These are phyloP conservation scores for Rhizoclosmatium sp. DNA, from an alignment of 192 early-diverging fungal species.

Conservation along the genomic window DNA sequence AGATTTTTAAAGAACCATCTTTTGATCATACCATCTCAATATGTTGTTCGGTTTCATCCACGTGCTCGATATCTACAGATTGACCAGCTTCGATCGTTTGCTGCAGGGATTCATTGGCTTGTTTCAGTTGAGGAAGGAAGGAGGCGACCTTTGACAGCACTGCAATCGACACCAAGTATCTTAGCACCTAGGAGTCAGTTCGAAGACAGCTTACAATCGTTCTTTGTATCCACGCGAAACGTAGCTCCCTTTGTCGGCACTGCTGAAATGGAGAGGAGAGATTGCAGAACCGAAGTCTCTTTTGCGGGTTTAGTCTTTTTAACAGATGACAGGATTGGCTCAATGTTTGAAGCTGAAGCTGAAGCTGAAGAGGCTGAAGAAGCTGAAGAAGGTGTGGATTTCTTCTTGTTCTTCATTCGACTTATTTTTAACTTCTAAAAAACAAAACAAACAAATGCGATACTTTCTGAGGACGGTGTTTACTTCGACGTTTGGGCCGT, in stretches of 20 bases:
- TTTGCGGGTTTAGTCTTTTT: too few relatives aligned
- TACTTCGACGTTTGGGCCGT: not conserved
- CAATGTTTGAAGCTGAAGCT: too few relatives aligned
- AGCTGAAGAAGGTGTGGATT: too few relatives aligned
- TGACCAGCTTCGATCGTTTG: not conserved
- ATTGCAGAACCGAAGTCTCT: conserved; percentile 4
- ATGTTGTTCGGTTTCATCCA: conserved; percentile 10
- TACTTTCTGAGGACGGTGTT: not conserved
- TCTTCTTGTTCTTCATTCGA: too few relatives aligned
- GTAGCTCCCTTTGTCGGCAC: not conserved
- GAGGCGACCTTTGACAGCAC: conserved; percentile 21
- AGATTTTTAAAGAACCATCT: not conserved
- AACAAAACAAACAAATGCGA: not conserved
- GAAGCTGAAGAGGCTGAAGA: too few relatives aligned
- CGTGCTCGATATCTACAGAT: conserved; percentile 25
- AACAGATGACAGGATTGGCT: too few relatives aligned
- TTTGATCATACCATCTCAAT: conserved; percentile 22
- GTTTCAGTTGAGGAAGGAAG: conserved; percentile 32
- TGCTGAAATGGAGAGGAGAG: not conserved
- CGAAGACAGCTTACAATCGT: not conserved
- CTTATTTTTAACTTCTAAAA: too few relatives aligned
- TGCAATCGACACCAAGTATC: not conserved
- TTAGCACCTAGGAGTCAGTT: not conserved
- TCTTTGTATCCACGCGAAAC: not conserved
- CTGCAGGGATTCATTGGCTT: conserved; percentile 21